Base-by-base conservation (phyloP, 2,329 filamentous ascomycete genomes). In the Gaeumannomyces tritici region DNA sequence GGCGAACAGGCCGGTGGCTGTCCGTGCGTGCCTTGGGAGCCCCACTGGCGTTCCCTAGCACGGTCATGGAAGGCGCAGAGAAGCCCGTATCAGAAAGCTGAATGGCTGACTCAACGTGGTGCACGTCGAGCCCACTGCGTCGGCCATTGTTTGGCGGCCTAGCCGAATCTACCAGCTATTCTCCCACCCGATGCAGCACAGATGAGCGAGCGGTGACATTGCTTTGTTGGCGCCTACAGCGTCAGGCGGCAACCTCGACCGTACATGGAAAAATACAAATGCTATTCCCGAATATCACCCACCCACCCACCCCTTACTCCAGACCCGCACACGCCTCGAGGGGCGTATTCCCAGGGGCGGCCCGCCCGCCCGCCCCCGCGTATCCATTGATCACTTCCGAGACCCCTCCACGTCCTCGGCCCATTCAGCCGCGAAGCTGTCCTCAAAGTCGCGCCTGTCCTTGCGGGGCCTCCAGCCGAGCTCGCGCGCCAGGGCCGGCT, bases 391-490 rank as follows among this genome's bases (percentile, higher is more conserved):
- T 51, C 7, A 51, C 42, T 51, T 24, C 42, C 42, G 42, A 9
- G 18, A 9, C 7, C 42, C 21, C 6, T 51, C 42, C 6, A 51
- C 42, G 1, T 51, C 42, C 42, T 51, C 42, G 21, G 21, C 11
- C 42, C 42, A 51, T 21, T 51, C 42, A 21, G 24, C 21, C 18
- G 42, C 42, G 21, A 71, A 70, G 2, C 67, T 69, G 18, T 55
- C 63, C 55, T 67, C 60, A 62, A 67, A 72, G 58, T 69, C 70
- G 21, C 68, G 63, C 33, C 70, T 67, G 2, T 69, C 73, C 63
- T 69, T 70, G 26, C 47, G 67, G 0, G 72, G 73, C 65, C 68
- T 69, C 74, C 73, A 76, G 0, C 73, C 72, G 15, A 74, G 61
- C 12, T 67, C 61, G 7, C 62, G 65, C 15, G 67, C 68, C 12